Evolutionary conservation across 257 asterid genomes (phyloP).

Genomic region (Nicotiana attenuata): DNA sequence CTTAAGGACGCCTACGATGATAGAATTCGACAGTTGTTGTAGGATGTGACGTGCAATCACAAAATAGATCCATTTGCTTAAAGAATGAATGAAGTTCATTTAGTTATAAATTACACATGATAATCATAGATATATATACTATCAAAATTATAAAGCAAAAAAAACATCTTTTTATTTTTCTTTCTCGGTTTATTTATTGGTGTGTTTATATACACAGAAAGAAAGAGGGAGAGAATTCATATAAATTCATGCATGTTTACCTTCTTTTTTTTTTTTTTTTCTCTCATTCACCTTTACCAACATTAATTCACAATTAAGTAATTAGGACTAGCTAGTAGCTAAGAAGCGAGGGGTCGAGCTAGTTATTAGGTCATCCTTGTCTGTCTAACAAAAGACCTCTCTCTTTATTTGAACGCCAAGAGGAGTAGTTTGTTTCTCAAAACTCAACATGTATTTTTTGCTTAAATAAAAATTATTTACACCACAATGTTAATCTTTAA

Average conservation of each 20-base stretch:
- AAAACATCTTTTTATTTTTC: neutral
- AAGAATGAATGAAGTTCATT: neutral
- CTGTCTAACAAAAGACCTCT: too few species aligned
- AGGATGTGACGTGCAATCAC: neutral
- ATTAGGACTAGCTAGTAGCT: neutral
- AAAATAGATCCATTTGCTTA: neutral
- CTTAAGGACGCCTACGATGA: neutral
- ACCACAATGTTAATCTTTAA: neutral
- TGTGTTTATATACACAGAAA: too few species aligned
- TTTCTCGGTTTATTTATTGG: neutral
- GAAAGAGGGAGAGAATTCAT: too few species aligned
- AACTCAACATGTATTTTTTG: neutral
- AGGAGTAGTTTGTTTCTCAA: neutral
- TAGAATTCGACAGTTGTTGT: neutral
- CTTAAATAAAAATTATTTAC: neutral
- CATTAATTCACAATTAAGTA: neutral
- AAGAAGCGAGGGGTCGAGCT: too few species aligned
- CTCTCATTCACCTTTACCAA: neutral
- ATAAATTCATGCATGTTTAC: too few species aligned
- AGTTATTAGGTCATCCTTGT: too few species aligned
- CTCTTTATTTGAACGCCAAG: too few species aligned
- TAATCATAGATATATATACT: too few species aligned
- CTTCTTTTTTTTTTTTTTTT: too few species aligned
- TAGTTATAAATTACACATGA: too few species aligned
- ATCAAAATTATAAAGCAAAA: too few species aligned